Evolutionary conservation across 306 rosid genomes (phyloP), one percentile per base, ranked within the genome.

Genomic region (Fagus sylvatica): DNA sequence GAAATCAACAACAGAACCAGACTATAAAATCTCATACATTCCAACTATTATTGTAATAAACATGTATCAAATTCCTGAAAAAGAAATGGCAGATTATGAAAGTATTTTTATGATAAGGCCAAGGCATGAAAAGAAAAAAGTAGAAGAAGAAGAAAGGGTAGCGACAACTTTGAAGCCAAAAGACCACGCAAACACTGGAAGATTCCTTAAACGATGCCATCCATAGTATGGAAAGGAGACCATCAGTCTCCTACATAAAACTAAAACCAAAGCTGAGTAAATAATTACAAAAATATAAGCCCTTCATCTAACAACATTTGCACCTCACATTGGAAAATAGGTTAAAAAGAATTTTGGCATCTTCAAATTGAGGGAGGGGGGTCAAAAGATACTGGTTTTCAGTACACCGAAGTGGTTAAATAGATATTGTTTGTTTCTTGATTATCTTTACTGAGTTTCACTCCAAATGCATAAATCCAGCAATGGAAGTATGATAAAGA

Each of bases 401-500:
- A 57, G 65, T 57, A 61, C 2, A 12, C 41, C 41, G 40, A 61
- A 61, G 17, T 13, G 41, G 40, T 30, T 61, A 32, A 11, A 61
- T 61, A 61, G 34, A 11, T 61, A 32, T 12, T 30, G 10, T 61
- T 12, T 30, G 10, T 61, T 32, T 61, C 41, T 34, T 10, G 17
- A 34, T n/a, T 61, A 64, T 37, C 22, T 15, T 64, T 34, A 9
- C 48, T 6, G 4, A 34, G 46, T 64, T 64, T 37, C 70, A 37
- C 12, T 59, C 12, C 46, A 64, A 36, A 64, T 17, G 74, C 53
- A 53, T 6, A 69, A 76, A 39, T 48, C 65, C 19, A 73, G 64
- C 69, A 53, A 69, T 57, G 33, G 64, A 81, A 48, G 64, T 43
- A 81, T 11, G 11, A 80, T 54, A 43, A 9, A 6, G 37, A 74